A percentile compares a stretch with the other conserved stretches of the same genome.
Conservation (phyloP, 2,329 filamentous ascomycete species). For the Aspergillus chevalieri region DNA sequence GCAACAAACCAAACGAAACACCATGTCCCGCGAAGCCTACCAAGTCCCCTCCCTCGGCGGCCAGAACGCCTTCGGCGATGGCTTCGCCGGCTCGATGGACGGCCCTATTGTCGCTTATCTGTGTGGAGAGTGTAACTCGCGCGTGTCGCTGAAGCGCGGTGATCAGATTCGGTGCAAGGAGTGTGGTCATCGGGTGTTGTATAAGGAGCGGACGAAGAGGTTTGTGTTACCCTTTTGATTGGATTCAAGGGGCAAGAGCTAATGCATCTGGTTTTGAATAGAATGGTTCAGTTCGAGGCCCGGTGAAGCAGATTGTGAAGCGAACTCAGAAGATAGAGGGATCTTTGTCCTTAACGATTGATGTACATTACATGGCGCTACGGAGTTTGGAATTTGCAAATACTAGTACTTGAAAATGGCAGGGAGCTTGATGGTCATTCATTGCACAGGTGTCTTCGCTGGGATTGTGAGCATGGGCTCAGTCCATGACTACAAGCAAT, state of each 20-base stretch:
- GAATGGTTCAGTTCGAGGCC: slow-evolving; percentile 98
- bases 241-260: slow-evolving; percentile 2
- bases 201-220: slow-evolving; percentile 98
- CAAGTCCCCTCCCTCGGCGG: slow-evolving; percentile 58
- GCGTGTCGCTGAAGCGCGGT: slow-evolving; percentile 67
- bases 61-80: slow-evolving; percentile 32
- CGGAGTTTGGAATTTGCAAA: slow-evolving; percentile 15
- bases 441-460: not conserved
- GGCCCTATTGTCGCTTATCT: slow-evolving; percentile 61
- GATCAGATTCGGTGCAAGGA: slow-evolving; percentile 83
- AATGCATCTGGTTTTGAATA: slow-evolving; percentile 31
- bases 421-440: not conserved
- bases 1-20: slow-evolving; percentile 4
- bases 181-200: slow-evolving; percentile 90
- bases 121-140: slow-evolving; percentile 79
- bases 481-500: not conserved
- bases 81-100: slow-evolving; percentile 35
- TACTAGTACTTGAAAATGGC: not conserved
- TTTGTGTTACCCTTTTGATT: slow-evolving; percentile 44
- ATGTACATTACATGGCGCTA: slow-evolving; percentile 30
- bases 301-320: slow-evolving; percentile 48
- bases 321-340: not conserved
- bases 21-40: slow-evolving; percentile 70
- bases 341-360: slow-evolving; percentile 10
- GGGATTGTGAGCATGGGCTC: not conserved